These are phyloP conservation scores for Acrocalymma vagum DNA, from an alignment of 2,329 filamentous ascomycete genomes.

Conservation along the genomic window DNA sequence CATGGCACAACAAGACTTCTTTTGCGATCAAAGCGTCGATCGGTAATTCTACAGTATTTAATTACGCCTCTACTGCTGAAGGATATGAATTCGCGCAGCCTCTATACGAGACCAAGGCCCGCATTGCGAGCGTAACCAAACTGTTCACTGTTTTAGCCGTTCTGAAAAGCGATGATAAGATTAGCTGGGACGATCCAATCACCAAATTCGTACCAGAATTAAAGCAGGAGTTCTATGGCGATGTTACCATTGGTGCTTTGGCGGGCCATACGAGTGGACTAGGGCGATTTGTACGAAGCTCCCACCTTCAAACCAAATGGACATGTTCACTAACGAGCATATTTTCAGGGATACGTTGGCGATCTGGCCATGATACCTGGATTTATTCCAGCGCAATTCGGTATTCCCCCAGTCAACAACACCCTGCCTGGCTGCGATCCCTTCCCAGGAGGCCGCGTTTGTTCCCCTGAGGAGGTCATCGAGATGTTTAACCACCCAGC, in stretches of 20 bases:
- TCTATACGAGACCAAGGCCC: constrained; percentile 24
- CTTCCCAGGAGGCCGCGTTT: constrained; percentile 25
- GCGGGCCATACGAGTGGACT: constrained; percentile 34
- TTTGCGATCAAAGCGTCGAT: constrained; percentile 34
- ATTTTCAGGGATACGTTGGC: constrained; percentile 25
- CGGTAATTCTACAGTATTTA: constrained; percentile 20
- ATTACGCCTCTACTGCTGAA: constrained; percentile 23
- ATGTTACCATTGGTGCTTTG: constrained; percentile 29
- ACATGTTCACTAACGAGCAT: no score
- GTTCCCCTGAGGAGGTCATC: constrained; percentile 25
- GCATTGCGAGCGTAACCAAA: constrained; percentile 36
- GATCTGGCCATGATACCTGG: constrained; percentile 28
- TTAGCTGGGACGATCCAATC: constrained; percentile 32
- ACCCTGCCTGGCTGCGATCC: constrained; percentile 32
- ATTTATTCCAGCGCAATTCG: constrained; percentile 17
- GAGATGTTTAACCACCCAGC: constrained; percentile 30
- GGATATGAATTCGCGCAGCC: constrained; percentile 17
- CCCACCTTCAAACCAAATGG: background rate
- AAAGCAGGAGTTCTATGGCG: constrained; percentile 17
- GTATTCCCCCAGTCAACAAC: constrained; percentile 23
- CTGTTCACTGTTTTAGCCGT: constrained; percentile 34
- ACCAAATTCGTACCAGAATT: constrained; percentile 31
- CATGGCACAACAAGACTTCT: constrained; percentile 23
- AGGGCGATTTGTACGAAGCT: constrained; percentile 22
- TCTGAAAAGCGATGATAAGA: constrained; percentile 23